Base-by-base conservation (phyloP, 1,284 basidiomycete species). In the Fistulina hepatica region DNA sequence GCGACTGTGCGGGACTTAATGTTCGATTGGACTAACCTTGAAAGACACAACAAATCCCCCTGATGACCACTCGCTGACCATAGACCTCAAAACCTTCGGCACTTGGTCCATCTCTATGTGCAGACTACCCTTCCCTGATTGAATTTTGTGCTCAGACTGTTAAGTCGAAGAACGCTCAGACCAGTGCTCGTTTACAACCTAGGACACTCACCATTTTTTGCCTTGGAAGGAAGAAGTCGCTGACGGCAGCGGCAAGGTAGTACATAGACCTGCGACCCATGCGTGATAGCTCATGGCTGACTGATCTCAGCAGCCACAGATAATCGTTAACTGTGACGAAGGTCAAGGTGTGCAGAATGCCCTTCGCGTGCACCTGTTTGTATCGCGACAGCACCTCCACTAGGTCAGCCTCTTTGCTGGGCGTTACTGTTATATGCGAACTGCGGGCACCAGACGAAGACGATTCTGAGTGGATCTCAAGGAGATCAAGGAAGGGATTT, bases 41-140 rank as follows among this genome's bases (percentile, higher is more conserved):
- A 98, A 98, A 1, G 89, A 93, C 33, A 98, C 90, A 30, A 97
- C 81, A 57, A 80, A 97, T 0, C 89, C 93, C 39, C 89, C 79
- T 1, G 80, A 80, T 0, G 81, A 83, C 95, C 94, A 98, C 55
- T 97, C 83, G 36, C 86, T 78, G 3, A 97, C 92, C 61, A 98
- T 70, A 0, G 89, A 82, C 56, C 88, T 86, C 32, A 98, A 63
- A 25, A 97, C 83, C 60, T 98, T 98, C 6, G 95, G 94, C 1
- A 97, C 93, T 58, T 97, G 92, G 56, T 98, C 94, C 93, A 98
- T 97, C 57, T 97, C 91, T 45, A 98, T 85, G 28, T 81, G 73
- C 23, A 98, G 62, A 46, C 84, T 92, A 2, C 91, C 91, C 56
- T 94, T 92, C 15, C 85, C 85, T 0, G 90, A 95, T 56, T 98